Conservation (phyloP, 78 protist species). For the Cavenderia fasciculata region DNA sequence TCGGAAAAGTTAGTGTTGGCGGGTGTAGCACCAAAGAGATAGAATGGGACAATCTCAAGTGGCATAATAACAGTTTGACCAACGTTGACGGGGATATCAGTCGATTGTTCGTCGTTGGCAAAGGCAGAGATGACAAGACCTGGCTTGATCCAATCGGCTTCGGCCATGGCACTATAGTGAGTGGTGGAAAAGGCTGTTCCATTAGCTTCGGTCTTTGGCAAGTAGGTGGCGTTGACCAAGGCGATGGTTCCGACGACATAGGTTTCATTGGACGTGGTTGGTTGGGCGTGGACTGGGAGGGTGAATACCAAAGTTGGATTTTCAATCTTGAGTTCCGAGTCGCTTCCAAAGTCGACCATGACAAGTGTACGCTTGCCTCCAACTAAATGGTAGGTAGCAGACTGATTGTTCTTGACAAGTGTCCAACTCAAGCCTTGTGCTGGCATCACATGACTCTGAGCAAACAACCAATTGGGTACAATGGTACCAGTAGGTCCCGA, state of each 20-base stretch:
- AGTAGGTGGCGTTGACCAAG: background rate
- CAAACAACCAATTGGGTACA: background rate
- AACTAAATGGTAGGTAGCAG: background rate
- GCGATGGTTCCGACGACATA: background rate
- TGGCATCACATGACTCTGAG: constrained; percentile 46
- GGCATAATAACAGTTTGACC: constrained; percentile 5
- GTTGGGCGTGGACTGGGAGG: background rate
- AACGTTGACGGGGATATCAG: background rate
- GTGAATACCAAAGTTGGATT: background rate
- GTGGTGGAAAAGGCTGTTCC: constrained; percentile 10
- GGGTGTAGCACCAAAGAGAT: constrained; percentile 45
- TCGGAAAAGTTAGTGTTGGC: constrained; percentile 7
- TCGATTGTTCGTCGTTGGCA: no score
- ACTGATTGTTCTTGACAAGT: background rate
- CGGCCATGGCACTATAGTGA: background rate
- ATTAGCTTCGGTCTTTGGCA: constrained; percentile 56
- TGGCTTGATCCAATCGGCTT: background rate
- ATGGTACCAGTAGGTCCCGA: background rate
- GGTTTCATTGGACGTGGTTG: background rate
- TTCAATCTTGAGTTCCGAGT: no score
- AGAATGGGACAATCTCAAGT: constrained; percentile 12
- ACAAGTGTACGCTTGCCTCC: constrained; percentile 16
- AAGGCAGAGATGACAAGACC: background rate
- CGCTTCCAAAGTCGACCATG: background rate
- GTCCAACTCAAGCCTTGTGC: constrained; percentile 12